phyloP scores from a whole-genome alignment of 192 early-diverging fungal species.

The Cetraspora pellucida region DNA sequence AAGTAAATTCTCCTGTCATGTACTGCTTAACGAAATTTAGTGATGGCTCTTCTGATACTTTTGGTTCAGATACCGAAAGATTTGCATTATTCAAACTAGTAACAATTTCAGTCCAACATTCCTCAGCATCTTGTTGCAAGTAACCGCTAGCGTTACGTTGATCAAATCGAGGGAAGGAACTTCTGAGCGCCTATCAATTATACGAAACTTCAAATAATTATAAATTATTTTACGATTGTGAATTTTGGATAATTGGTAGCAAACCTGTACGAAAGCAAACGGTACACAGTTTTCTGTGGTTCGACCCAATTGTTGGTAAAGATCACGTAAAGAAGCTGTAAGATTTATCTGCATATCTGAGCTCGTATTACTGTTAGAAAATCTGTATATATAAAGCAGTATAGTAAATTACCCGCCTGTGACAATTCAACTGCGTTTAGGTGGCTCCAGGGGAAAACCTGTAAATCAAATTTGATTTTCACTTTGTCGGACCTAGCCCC shows the following conservation, averaged over 20 bases:
- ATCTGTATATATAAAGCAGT: slow-evolving; percentile 32
- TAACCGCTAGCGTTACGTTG: slow-evolving; percentile 74
- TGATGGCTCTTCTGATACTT: slow-evolving; percentile 22
- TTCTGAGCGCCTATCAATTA: slow-evolving; percentile 61
- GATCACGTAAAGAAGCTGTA: slow-evolving; percentile 66
- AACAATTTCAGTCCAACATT: slow-evolving; percentile 92
- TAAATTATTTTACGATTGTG: neutral
- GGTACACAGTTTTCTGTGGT: slow-evolving; percentile 78
- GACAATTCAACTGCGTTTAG: neutral
- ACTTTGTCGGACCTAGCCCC: no score
- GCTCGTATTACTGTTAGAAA: slow-evolving; percentile 47
- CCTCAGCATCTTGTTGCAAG: slow-evolving; percentile 98
- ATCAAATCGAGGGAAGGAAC: slow-evolving; percentile 84
- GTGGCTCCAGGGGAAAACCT: no score
- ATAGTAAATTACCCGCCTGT: neutral
- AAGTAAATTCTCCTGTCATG: slow-evolving; percentile 73
- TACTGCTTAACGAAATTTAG: slow-evolving; percentile 82
- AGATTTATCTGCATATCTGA: slow-evolving; percentile 65
- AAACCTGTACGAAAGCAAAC: slow-evolving; percentile 74
- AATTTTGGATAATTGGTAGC: neutral
- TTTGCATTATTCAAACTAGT: slow-evolving; percentile 67
- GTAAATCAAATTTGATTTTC: no score
- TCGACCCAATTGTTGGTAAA: slow-evolving; percentile 72
- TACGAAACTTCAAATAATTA: neutral
- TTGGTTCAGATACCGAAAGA: slow-evolving; percentile 25